Evolutionary conservation across 176 grass and related monocot species (phyloP).

Genomic region (Chrysopogon serrulatus): DNA sequence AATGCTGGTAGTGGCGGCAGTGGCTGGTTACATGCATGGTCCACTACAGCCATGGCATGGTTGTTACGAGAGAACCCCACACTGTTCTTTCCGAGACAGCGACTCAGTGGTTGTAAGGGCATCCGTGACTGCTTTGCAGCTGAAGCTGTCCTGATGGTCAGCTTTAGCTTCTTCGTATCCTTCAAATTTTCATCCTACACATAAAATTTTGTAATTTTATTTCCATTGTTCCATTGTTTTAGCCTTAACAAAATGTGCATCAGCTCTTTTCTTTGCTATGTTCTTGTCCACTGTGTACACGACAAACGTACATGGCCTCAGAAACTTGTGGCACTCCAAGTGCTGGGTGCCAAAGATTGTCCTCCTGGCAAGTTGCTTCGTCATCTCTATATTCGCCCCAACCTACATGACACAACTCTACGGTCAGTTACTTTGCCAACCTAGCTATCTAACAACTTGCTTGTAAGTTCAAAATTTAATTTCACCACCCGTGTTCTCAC

Average conservation of each 20-base stretch:
- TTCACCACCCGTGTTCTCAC: not conserved
- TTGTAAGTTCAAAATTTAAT: not conserved
- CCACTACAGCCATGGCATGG: no score
- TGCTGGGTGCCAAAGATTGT: not conserved
- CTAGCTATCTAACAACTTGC: not conserved
- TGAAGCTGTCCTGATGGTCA: not conserved
- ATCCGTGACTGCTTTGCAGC: no score
- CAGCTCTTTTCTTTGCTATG: not conserved
- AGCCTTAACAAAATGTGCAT: not conserved
- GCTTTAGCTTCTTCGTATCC: not conserved
- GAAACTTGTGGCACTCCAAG: not conserved
- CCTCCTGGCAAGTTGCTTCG: not conserved
- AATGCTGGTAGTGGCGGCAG: no score
- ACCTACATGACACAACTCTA: not conserved
- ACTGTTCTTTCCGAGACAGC: not conserved
- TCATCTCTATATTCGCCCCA: not conserved
- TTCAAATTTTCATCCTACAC: not conserved
- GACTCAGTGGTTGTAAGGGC: not conserved
- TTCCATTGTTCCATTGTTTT: not conserved
- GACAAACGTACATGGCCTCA: not conserved
- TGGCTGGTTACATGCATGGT: no score
- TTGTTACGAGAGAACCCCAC: not conserved
- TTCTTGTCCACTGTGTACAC: not conserved
- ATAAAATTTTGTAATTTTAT: not conserved
- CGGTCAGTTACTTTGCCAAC: not conserved